These are phyloP conservation scores for Cutaneotrichosporon sp. DNA, from an alignment of 1,284 basidiomycete species.

Conservation along the genomic window DNA sequence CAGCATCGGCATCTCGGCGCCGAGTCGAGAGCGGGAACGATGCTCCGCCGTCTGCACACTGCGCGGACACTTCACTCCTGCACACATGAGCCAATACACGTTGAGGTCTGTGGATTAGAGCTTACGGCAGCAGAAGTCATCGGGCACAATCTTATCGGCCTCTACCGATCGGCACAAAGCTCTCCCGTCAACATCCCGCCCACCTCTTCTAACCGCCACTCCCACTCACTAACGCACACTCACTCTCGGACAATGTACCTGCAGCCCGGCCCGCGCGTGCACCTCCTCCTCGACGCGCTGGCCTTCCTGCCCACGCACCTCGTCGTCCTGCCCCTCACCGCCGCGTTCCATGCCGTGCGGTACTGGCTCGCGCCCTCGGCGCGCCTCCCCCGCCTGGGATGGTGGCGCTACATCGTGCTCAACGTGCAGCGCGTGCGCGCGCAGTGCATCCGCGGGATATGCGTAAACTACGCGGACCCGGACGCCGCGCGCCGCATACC, in stretches of 20 bases:
- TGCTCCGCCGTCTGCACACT: no score
- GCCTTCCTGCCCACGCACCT: constrained; percentile 2
- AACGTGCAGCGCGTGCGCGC: constrained; percentile 10
- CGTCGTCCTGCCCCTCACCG: constrained; percentile 9
- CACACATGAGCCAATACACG: no score
- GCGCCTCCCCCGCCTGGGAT: constrained; percentile 1
- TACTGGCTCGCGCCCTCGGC: constrained; percentile 4
- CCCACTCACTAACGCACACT: not conserved
- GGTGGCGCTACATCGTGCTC: constrained; percentile 4
- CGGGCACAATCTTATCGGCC: no score
- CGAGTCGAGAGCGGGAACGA: no score
- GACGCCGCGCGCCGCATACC: not conserved
- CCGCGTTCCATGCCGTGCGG: constrained; percentile 9
- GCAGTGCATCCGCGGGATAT: constrained; percentile 1
- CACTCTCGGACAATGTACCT: not conserved
- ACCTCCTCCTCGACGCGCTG: constrained; percentile 9
- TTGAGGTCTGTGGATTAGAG: no score
- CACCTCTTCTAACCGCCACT: not conserved
- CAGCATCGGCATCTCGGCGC: no score
- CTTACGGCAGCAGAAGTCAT: no score
- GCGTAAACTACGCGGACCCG: constrained; percentile 12
- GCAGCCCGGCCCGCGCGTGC: constrained; percentile 4
- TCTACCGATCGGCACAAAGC: no score
- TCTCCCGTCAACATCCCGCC: not conserved
- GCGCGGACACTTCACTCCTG: no score